These are phyloP conservation scores for Diaporthe humulicola DNA, from an alignment of 2,329 filamentous ascomycete species.

Conservation along the genomic window DNA sequence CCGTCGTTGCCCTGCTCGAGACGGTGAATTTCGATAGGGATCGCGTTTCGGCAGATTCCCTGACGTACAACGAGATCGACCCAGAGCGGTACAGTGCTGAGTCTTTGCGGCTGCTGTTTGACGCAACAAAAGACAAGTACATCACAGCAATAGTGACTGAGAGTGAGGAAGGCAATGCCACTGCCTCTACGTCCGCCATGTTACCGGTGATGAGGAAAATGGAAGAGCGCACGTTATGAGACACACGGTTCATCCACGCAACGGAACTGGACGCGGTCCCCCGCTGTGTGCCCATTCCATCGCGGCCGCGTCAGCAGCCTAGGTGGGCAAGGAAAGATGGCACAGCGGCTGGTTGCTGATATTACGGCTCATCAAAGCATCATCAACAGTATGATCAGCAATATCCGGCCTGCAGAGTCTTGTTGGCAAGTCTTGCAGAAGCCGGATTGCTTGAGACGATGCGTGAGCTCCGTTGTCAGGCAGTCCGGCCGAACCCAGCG, in stretches of 20 bases:
- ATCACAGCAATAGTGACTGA: slow-evolving; percentile 93
- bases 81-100: slow-evolving; percentile 74
- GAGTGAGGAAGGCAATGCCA: slow-evolving; percentile 91
- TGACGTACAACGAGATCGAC: slow-evolving; percentile 94
- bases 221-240: slow-evolving; percentile 61
- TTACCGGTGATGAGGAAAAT: slow-evolving; percentile 72
- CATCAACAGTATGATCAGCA: background rate
- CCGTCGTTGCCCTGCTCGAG: slow-evolving; percentile 92
- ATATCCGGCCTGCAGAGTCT: background rate
- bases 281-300: background rate
- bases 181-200: slow-evolving; percentile 87
- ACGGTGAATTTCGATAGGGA: slow-evolving; percentile 92
- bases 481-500: background rate
- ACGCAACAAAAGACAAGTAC: slow-evolving; percentile 89
- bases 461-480: background rate
- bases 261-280: background rate
- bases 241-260: slow-evolving; percentile 48
- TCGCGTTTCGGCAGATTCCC: slow-evolving; percentile 89
- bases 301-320: background rate
- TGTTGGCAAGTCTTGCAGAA: too few relatives aligned
- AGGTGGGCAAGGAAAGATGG: background rate
- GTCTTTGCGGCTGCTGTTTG: slow-evolving; percentile 81
- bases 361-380: background rate
- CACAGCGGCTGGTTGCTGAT: background rate
- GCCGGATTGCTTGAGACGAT: background rate